phyloP scores from a whole-genome alignment of 75 land plant species.

The Pinus taeda region DNA sequence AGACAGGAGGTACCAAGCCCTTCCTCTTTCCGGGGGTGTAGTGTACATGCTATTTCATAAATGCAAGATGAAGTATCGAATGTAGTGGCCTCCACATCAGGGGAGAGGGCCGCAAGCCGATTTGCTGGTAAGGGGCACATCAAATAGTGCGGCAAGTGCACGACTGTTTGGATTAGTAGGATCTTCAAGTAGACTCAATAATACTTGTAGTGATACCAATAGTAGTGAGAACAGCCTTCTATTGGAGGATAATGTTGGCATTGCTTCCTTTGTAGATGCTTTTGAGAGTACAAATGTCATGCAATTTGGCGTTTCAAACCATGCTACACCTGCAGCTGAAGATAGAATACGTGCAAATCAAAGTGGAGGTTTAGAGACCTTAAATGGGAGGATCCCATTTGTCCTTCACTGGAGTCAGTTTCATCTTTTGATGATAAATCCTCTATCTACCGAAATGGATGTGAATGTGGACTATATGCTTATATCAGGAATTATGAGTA shows the following conservation, averaged over 20 bases:
- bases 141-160: conserved; percentile 6
- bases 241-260: not conserved
- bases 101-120: not conserved
- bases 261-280: too few species aligned
- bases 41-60: not conserved
- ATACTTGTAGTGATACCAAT: conserved; percentile 6
- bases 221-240: not conserved
- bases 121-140: conserved; percentile 2
- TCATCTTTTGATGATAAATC: not conserved
- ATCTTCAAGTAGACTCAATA: conserved; percentile 2
- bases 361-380: too few species aligned
- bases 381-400: not conserved
- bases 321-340: too few species aligned
- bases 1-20: not conserved
- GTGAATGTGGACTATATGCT: not conserved
- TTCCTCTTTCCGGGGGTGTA: conserved; percentile 6
- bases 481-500: not conserved
- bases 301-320: too few species aligned
- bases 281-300: too few species aligned
- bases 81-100: not conserved
- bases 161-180: conserved; percentile 24
- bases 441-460: not conserved
- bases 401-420: not conserved
- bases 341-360: too few species aligned
- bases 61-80: not conserved